phyloP scores from a whole-genome alignment of 345 rosid species.

The Combretum micranthum region DNA sequence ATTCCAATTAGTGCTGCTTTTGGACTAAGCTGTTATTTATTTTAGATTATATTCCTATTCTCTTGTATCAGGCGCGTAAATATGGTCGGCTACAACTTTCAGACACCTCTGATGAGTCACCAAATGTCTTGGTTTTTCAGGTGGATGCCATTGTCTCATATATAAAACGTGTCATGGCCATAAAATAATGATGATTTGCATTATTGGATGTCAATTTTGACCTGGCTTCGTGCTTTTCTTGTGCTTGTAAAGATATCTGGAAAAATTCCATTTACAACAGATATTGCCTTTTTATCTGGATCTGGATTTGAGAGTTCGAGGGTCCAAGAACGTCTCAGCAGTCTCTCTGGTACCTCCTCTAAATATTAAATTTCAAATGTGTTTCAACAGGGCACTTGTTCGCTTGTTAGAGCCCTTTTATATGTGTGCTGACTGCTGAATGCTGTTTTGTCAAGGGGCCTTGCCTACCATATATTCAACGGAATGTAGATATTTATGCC shows the following conservation, averaged over 20 bases:
- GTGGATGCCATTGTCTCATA: conserved; percentile 17
- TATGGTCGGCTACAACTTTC: conserved; percentile 53
- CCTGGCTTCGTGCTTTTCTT: conserved; percentile 8
- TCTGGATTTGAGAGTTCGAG: conserved; percentile 25
- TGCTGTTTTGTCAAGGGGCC: neutral
- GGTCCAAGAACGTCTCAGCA: conserved; percentile 48
- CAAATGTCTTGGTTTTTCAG: conserved; percentile 78
- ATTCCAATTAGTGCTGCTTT: neutral
- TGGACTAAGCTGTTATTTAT: neutral
- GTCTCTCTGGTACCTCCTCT: conserved; percentile 58
- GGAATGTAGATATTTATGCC: no score
- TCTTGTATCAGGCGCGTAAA: conserved; percentile 34
- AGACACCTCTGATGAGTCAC: conserved; percentile 45
- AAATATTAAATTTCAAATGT: conserved; percentile 7
- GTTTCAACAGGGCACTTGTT: conserved; percentile 5
- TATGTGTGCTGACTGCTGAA: neutral
- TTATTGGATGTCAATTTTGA: neutral
- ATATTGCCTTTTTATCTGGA: conserved; percentile 73
- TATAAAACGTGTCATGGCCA: no score
- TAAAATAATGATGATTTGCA: no score
- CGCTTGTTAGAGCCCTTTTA: conserved; percentile 2
- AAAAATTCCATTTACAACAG: conserved; percentile 49
- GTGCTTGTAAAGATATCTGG: conserved; percentile 52
- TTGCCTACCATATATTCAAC: no score
- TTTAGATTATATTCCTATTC: conserved; percentile 9